Conservation (phyloP, 768 basidiomycete species). For the Collybia sordida region DNA sequence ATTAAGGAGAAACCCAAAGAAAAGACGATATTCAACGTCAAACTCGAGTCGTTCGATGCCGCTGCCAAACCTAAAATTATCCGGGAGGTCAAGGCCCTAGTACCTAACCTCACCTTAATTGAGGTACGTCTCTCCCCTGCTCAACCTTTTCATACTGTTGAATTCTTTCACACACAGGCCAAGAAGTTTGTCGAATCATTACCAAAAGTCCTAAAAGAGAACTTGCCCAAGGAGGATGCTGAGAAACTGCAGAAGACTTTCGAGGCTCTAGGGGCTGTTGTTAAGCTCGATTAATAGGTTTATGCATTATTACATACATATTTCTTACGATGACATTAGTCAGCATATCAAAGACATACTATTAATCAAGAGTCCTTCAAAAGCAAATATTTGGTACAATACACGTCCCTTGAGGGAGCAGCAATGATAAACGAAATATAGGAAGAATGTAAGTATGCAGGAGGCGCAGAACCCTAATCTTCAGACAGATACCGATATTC, state of each 20-base stretch:
- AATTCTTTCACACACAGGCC: constrained; percentile 54
- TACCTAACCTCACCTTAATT: constrained; percentile 94
- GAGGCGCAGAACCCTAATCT: constrained; percentile 49
- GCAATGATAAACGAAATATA: constrained; percentile 9
- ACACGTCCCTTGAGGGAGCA: constrained; percentile 2
- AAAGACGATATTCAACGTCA: constrained; percentile 97
- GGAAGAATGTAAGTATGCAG: constrained; percentile 5
- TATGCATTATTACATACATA: constrained; percentile 16
- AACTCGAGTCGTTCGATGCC: constrained; percentile 91
- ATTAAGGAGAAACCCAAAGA: constrained; percentile 92
- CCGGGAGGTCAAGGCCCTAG: constrained; percentile 93
- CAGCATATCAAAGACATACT: constrained; percentile 15
- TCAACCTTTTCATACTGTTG: background rate
- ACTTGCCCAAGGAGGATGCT: constrained; percentile 93
- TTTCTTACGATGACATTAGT: constrained; percentile 10
- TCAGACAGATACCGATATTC: constrained; percentile 95
- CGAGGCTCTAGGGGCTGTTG: constrained; percentile 83
- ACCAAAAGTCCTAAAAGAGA: constrained; percentile 93
- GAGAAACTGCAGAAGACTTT: constrained; percentile 95
- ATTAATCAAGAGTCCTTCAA: constrained; percentile 15
- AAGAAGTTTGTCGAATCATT: constrained; percentile 99
- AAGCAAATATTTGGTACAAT: constrained; percentile 16
- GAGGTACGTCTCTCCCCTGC: constrained; percentile 62
- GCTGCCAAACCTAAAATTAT: constrained; percentile 95
- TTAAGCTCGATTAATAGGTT: constrained; percentile 70